These are phyloP conservation scores for Noccaea caerulescens DNA, from an alignment of 345 rosid species.

Conservation along the genomic window DNA sequence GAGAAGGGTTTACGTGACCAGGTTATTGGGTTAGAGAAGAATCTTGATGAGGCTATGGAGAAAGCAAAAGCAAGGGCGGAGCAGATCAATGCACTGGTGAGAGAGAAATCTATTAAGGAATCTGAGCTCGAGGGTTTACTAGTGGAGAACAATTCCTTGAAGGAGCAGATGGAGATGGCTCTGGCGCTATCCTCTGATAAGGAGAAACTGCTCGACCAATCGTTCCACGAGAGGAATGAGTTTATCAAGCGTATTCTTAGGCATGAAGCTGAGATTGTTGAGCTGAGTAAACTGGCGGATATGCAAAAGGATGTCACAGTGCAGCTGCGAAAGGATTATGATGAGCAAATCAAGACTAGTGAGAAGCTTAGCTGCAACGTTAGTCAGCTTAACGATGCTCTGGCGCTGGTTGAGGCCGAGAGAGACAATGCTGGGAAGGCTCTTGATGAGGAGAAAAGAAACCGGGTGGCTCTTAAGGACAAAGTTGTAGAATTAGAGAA, in stretches of 20 bases:
- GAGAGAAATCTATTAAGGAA: slow-evolving; percentile 52
- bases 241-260: slow-evolving; percentile 45
- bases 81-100: slow-evolving; percentile 47
- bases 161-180: slow-evolving; percentile 38
- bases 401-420: slow-evolving; percentile 48
- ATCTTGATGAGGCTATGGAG: slow-evolving; percentile 44
- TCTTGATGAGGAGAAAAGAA: slow-evolving; percentile 56
- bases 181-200: slow-evolving; percentile 41
- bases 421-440: slow-evolving; percentile 51
- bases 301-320: slow-evolving; percentile 48
- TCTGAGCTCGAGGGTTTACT: slow-evolving; percentile 43
- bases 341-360: slow-evolving; percentile 49
- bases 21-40: slow-evolving; percentile 57
- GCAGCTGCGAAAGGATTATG: slow-evolving; percentile 45
- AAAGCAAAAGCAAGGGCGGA: slow-evolving; percentile 47
- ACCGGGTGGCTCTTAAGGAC: slow-evolving; percentile 41
- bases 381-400: slow-evolving; percentile 41
- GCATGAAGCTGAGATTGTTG: slow-evolving; percentile 52
- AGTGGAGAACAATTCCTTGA: slow-evolving; percentile 43
- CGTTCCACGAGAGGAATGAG: slow-evolving; percentile 54
- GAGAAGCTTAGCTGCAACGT: slow-evolving; percentile 48
- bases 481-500: slow-evolving; percentile 54
- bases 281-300: slow-evolving; percentile 51
- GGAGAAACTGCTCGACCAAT: slow-evolving; percentile 45
- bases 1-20: slow-evolving; percentile 47